phyloP scores from a whole-genome alignment of 306 rosid genomes.

The Betula pendula region DNA sequence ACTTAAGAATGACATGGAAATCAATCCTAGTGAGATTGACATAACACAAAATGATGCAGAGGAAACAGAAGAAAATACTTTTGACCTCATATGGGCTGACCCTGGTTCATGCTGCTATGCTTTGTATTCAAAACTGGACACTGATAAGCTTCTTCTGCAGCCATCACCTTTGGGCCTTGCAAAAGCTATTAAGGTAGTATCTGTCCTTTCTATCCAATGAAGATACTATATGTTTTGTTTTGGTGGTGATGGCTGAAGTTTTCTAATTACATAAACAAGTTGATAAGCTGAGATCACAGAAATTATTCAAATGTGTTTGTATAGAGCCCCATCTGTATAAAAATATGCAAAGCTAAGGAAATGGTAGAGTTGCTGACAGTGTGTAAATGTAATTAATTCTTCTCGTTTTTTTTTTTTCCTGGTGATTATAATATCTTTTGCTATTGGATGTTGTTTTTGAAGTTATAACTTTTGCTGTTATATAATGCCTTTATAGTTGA shows the following conservation, averaged over 20 bases:
- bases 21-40: conserved; percentile 18
- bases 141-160: conserved; percentile 62
- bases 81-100: conserved; percentile 77
- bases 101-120: conserved; percentile 87
- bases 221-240: not conserved
- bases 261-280: not conserved
- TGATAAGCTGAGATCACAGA: not conserved
- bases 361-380: not conserved
- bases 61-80: conserved; percentile 43
- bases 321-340: not conserved
- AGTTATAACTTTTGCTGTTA: not conserved
- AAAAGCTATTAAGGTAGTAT: conserved; percentile 85
- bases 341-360: not conserved
- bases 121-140: conserved; percentile 67
- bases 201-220: conserved; percentile 1
- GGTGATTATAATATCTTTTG: not conserved
- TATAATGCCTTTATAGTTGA: not conserved
- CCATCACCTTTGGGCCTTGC: conserved; percentile 99
- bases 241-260: not conserved
- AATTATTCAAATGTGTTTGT: not conserved
- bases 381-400: not conserved
- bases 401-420: not conserved
- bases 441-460: not conserved
- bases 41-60: conserved; percentile 39
- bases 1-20: conserved; percentile 24